phyloP scores from a whole-genome alignment of 108 stramenopile genomes.

The Cylindrotheca closterium region DNA sequence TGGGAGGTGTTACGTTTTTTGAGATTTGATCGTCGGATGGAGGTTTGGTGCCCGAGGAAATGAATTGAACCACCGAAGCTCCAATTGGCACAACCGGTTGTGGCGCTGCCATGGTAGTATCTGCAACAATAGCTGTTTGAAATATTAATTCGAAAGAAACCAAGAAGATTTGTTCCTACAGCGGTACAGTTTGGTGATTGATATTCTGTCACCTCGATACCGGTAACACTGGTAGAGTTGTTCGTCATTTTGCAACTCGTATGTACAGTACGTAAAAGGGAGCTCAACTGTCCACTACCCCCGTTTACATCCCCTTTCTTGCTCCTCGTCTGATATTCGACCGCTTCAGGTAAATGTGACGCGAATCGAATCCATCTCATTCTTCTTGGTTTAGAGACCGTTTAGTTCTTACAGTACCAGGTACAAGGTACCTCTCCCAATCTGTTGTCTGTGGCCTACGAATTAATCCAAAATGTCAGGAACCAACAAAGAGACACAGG shows the following conservation, averaged over 20 bases:
- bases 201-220: not conserved
- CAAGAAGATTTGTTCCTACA: not conserved
- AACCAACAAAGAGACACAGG: conserved; percentile 23
- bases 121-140: conserved; percentile 8
- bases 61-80: conserved; percentile 7
- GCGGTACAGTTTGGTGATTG: not conserved
- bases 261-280: conserved; percentile 1
- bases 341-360: too few species aligned
- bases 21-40: too few species aligned
- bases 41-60: not conserved
- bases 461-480: conserved; percentile 16
- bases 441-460: not conserved
- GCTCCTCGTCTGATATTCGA: too few species aligned
- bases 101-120: too few species aligned
- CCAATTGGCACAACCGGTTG: too few species aligned
- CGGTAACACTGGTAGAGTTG: not conserved
- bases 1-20: not conserved
- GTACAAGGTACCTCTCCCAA: not conserved
- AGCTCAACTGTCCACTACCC: too few species aligned
- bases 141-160: not conserved
- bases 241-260: not conserved
- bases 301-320: too few species aligned
- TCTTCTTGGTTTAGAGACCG: too few species aligned
- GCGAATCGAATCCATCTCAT: too few species aligned
- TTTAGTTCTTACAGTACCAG: not conserved